phyloP scores from a whole-genome alignment of 1,284 basidiomycete species.

The Ceratorhiza oryzae-sativae region DNA sequence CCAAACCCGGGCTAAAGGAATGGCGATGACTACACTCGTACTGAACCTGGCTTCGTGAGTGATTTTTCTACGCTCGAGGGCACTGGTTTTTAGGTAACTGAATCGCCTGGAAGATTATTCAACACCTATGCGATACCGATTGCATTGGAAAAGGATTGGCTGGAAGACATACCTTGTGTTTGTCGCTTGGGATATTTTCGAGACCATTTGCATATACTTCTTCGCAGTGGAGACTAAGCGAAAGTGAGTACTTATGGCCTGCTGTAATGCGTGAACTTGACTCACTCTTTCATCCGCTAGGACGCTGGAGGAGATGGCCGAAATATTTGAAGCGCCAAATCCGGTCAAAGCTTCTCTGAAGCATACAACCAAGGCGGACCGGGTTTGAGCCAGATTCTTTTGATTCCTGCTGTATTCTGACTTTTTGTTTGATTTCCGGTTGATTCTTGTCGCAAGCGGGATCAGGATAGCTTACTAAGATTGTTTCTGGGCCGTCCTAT shows the following conservation, averaged over 20 bases:
- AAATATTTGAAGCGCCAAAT: slow-evolving; percentile 43
- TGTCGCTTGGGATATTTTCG: slow-evolving; percentile 41
- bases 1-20: slow-evolving; percentile 49
- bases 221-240: slow-evolving; percentile 40
- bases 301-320: slow-evolving; percentile 45
- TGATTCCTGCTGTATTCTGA: neutral
- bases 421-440: neutral
- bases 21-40: slow-evolving; percentile 45
- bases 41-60: slow-evolving; percentile 36
- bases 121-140: slow-evolving; percentile 45
- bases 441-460: neutral
- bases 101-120: slow-evolving; percentile 41
- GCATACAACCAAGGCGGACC: slow-evolving; percentile 13
- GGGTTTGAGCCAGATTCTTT: neutral
- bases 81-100: too few relatives aligned
- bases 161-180: slow-evolving; percentile 46
- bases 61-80: neutral
- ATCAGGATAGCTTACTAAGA: too few relatives aligned
- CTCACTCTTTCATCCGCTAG: neutral
- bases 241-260: neutral
- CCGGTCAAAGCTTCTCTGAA: slow-evolving; percentile 19
- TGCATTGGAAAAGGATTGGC: slow-evolving; percentile 43
- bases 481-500: too few relatives aligned
- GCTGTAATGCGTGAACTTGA: too few relatives aligned
- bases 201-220: slow-evolving; percentile 42